Conservation (phyloP, 208 protist species). For the Novymonas esmeraldas region DNA sequence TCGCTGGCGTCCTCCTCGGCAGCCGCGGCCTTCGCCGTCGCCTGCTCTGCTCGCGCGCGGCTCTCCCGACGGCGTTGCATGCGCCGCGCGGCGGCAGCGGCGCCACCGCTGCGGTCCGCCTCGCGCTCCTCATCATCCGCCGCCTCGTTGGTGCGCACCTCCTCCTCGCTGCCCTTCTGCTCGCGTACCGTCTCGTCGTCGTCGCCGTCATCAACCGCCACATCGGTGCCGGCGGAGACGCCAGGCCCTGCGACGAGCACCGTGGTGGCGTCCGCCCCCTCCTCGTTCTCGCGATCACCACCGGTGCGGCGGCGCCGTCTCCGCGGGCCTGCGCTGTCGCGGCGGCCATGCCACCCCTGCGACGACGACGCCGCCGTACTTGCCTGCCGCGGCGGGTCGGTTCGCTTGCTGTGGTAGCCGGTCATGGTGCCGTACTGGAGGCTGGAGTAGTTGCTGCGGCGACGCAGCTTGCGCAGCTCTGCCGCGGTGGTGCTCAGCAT, state of each 20-base stretch:
- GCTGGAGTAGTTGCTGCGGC: conserved; percentile 30
- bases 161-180: conserved; percentile 26
- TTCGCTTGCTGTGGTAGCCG: conserved; percentile 14
- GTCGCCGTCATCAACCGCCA: neutral
- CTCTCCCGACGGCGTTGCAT: no score
- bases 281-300: neutral
- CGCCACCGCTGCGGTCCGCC: neutral
- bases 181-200: conserved; percentile 16
- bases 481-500: conserved; percentile 23
- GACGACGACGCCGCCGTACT: neutral
- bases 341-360: neutral
- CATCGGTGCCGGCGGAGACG: no score
- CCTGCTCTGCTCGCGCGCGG: neutral
- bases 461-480: conserved; percentile 27
- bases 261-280: neutral
- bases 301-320: neutral
- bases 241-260: neutral
- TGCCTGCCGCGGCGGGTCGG: conserved; percentile 2
- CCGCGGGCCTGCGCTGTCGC: neutral
- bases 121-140: neutral
- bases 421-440: conserved; percentile 36
- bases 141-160: neutral
- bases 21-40: neutral
- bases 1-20: conserved; percentile 26
- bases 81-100: no score